Conservation (phyloP, 2,329 filamentous ascomycete species). For the Paecilomyces fulvus region DNA sequence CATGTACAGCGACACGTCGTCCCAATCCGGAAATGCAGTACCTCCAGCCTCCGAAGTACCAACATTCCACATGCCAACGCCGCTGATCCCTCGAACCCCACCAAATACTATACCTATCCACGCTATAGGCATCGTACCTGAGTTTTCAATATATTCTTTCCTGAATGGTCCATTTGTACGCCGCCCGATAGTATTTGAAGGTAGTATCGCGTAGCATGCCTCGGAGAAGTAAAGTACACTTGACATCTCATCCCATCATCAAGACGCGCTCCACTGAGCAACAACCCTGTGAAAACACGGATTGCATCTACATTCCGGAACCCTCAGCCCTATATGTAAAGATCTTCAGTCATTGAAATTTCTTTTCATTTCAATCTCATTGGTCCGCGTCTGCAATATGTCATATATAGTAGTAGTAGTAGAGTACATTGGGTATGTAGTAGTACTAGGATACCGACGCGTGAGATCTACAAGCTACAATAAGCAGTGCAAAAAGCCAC, state of each 20-base stretch:
- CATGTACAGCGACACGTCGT: not conserved
- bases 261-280: not conserved
- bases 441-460: too few relatives aligned
- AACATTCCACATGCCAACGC: slow-evolving; percentile 13
- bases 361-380: not conserved
- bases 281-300: not conserved
- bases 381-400: too few relatives aligned
- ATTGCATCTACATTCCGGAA: not conserved
- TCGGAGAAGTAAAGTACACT: not conserved
- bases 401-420: too few relatives aligned
- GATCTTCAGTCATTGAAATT: not conserved
- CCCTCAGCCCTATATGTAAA: not conserved
- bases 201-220: not conserved
- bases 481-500: too few relatives aligned
- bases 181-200: not conserved
- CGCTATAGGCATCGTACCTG: not conserved
- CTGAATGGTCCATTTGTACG: not conserved
- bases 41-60: slow-evolving; percentile 1
- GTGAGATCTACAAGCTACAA: too few relatives aligned
- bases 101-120: not conserved
- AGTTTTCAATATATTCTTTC: not conserved
- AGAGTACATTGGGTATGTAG: too few relatives aligned
- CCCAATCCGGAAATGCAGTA: not conserved
- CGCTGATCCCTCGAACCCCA: not conserved
- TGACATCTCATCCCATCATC: not conserved